These are phyloP conservation scores for Camelina laxa DNA, from an alignment of 345 rosid genomes.

Conservation along the genomic window DNA sequence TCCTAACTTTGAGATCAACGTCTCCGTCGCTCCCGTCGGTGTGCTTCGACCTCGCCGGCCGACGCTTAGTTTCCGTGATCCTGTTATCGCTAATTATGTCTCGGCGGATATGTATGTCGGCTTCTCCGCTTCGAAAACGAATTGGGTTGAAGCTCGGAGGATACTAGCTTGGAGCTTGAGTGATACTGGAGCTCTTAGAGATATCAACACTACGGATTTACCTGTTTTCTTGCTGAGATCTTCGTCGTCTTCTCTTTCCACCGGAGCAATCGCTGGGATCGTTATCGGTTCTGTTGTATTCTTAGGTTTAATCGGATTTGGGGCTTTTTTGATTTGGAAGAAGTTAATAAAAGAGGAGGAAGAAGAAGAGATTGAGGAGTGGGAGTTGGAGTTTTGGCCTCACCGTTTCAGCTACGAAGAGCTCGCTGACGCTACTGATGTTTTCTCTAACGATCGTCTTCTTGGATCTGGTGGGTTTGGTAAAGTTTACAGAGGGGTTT, in stretches of 20 bases:
- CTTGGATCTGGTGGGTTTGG: conserved; percentile 91
- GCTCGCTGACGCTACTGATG: conserved; percentile 58
- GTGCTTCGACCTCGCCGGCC: conserved; percentile 61
- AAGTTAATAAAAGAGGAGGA: conserved; percentile 51
- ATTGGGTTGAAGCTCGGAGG: conserved; percentile 71
- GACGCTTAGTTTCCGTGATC: conserved; percentile 59
- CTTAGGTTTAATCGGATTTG: conserved; percentile 44
- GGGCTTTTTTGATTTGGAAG: conserved; percentile 53
- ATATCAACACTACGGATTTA: conserved; percentile 66
- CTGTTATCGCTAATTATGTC: conserved; percentile 71
- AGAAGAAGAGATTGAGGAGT: conserved; percentile 73
- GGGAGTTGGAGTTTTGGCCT: conserved; percentile 96
- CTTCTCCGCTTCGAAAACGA: conserved; percentile 77
- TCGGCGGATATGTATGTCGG: conserved; percentile 79
- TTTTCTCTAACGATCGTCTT: conserved; percentile 65
- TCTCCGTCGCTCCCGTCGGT: conserved; percentile 75
- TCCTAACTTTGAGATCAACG: conserved; percentile 64
- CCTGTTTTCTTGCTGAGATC: conserved; percentile 56
- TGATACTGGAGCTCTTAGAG: conserved; percentile 61
- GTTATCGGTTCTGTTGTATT: conserved; percentile 56
- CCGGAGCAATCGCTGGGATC: conserved; percentile 73
- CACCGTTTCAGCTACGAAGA: conserved; percentile 86
- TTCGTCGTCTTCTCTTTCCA: conserved; percentile 57
- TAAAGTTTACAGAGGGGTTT: conserved; percentile 65
- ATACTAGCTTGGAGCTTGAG: conserved; percentile 90